Evolutionary conservation across 306 rosid genomes (phyloP), one percentile per base, ranked within the genome.

Genomic region (Pueraria montana): DNA sequence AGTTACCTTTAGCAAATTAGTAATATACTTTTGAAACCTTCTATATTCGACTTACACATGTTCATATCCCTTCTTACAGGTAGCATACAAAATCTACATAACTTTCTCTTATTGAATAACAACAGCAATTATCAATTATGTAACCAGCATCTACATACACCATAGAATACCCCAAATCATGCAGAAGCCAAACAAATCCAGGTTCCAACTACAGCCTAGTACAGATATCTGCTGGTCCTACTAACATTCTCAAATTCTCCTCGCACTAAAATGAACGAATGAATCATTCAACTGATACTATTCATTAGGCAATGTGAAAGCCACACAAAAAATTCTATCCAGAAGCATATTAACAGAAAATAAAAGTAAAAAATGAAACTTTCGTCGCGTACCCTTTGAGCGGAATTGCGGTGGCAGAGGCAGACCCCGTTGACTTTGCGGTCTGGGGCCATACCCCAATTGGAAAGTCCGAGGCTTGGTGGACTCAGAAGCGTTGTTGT

Each of bases 361-460:
- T 0, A 6, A 16, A 21, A 23, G 9, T 0, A 53, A 81, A 52
- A 38, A 70, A 23, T 4, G 68, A 49, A 80, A 71, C 21, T 64
- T 81, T 78, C 0, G 67, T 78, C 0, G 67, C 86, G n/a, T 86
- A 86, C 93, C 89, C 73, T 72, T 68, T 53, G 83, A 40, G 79
- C 59, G 64, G 66, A 56, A 53, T 58, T 46, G 92, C 11, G 71
- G 71, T 50, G 43, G 65, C 2, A 7, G 74, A 32, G 55, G 58
- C 0, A 10, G 59, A 16, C 9, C 27, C 61, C 74, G 87, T 88
- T 88, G 93, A 88, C 88, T 82, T 75, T 52, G 74, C 8, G 67
- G 69, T 66, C 11, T 56, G 14, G 9, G 74, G 20, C 1, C 84
- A 50, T 18, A 43, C 36, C n/a, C 81, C 78, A 11, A 36, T 53